These are phyloP conservation scores for Stentor roeselii DNA, from an alignment of 73 alveolate genomes.

Conservation along the genomic window DNA sequence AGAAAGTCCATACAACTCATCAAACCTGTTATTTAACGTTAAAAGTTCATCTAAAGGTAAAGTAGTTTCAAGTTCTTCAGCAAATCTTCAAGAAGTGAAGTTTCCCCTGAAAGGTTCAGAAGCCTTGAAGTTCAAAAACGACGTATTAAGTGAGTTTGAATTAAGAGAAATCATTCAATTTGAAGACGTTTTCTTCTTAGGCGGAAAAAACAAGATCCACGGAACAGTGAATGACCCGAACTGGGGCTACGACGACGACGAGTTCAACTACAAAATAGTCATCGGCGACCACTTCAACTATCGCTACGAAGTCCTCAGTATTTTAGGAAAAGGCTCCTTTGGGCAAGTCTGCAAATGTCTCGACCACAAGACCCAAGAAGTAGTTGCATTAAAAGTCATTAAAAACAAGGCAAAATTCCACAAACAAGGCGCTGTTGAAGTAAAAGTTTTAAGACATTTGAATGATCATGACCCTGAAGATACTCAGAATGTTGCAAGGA, in stretches of 20 bases:
- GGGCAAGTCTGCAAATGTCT: slow-evolving; percentile 82
- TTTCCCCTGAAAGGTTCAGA: neutral
- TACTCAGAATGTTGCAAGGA: slow-evolving; percentile 54
- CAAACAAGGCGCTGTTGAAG: slow-evolving; percentile 62
- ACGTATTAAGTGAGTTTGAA: slow-evolving; percentile 31
- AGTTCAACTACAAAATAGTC: slow-evolving; percentile 61
- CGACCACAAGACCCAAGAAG: slow-evolving; percentile 78
- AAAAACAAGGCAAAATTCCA: slow-evolving; percentile 54
- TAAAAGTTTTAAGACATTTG: slow-evolving; percentile 54
- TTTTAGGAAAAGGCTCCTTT: slow-evolving; percentile 87
- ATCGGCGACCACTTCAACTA: slow-evolving; percentile 74
- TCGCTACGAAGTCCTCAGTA: slow-evolving; percentile 62
- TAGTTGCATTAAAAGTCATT: slow-evolving; percentile 74
- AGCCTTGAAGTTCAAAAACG: neutral
- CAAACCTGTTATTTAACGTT: neutral
- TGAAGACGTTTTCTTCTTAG: slow-evolving; percentile 33
- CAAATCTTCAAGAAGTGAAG: neutral
- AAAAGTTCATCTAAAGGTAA: neutral
- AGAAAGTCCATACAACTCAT: neutral
- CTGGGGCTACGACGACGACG: slow-evolving; percentile 48
- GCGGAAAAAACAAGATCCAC: slow-evolving; percentile 5
- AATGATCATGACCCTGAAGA: slow-evolving; percentile 58
- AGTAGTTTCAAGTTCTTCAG: neutral
- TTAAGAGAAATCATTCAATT: slow-evolving; percentile 37
- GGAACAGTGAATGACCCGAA: slow-evolving; percentile 28